phyloP scores from a whole-genome alignment of 1,284 basidiomycete species.

The Ganoderma leucocontextum region DNA sequence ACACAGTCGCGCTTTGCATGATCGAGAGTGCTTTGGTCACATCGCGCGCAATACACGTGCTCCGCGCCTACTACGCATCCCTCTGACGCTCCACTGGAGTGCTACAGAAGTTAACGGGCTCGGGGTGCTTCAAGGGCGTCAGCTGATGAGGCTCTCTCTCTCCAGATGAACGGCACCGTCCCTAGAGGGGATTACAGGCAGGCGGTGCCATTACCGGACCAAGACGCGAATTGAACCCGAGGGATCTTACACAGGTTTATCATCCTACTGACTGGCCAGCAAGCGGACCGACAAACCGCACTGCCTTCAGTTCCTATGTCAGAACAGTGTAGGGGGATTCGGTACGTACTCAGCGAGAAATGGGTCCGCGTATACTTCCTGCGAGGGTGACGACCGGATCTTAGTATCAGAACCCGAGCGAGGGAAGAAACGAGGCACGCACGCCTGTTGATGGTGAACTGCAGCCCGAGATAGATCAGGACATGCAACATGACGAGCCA shows the following conservation, averaged over 20 bases:
- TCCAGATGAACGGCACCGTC: background rate
- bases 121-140: background rate
- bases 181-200: slow-evolving; percentile 31
- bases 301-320: background rate
- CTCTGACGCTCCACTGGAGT: slow-evolving; percentile 29
- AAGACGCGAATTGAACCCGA: slow-evolving; percentile 27
- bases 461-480: slow-evolving; percentile 37
- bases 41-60: slow-evolving; percentile 27
- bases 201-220: slow-evolving; percentile 30
- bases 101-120: background rate
- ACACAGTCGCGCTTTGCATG: slow-evolving; percentile 35
- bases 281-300: slow-evolving; percentile 11
- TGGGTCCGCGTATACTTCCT: slow-evolving; percentile 36
- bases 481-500: slow-evolving; percentile 36
- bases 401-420: slow-evolving; percentile 19
- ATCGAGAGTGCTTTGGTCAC: slow-evolving; percentile 37
- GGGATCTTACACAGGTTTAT: slow-evolving; percentile 38
- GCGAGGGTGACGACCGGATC: slow-evolving; percentile 17
- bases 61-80: slow-evolving; percentile 19
- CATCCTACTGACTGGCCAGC: slow-evolving; percentile 27
- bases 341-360: slow-evolving; percentile 37
- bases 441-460: slow-evolving; percentile 38
- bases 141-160: background rate
- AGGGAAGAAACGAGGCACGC: slow-evolving; percentile 24
- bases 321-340: slow-evolving; percentile 2